phyloP scores from a whole-genome alignment of 495 filamentous ascomycete genomes.

The Letharia columbiana region DNA sequence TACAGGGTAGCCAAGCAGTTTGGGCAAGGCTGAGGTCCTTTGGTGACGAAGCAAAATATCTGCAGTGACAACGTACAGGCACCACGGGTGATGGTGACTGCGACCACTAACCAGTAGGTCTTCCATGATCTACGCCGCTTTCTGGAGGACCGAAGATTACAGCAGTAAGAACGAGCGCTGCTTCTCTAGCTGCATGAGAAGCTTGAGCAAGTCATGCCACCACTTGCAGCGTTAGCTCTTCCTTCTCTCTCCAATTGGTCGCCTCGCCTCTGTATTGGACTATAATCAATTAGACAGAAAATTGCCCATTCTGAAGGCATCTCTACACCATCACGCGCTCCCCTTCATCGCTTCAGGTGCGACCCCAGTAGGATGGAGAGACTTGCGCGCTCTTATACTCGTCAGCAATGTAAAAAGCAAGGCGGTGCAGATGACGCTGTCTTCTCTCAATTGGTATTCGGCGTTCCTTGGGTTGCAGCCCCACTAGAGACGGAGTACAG shows the following conservation, averaged over 20 bases:
- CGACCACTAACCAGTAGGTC: neutral
- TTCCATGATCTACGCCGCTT: neutral
- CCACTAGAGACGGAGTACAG: neutral
- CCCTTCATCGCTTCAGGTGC: neutral
- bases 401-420: neutral
- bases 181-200: slow-evolving; percentile 2
- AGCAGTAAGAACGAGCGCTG: neutral
- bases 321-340: neutral
- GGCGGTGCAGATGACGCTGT: neutral
- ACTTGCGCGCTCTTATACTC: neutral
- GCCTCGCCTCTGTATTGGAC: neutral
- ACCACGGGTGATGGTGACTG: neutral
- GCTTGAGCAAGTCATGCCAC: neutral
- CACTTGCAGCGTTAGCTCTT: slow-evolving; percentile 5
- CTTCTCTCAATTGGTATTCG: neutral
- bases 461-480: neutral
- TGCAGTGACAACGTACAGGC: slow-evolving; percentile 8
- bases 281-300: neutral
- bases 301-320: neutral
- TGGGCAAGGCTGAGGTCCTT: slow-evolving; percentile 2
- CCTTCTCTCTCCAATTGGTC: slow-evolving; percentile 4
- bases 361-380: neutral
- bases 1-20: slow-evolving; percentile 12
- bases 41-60: neutral
- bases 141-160: slow-evolving; percentile 2